A percentile compares a stretch with the other conserved stretches of the same genome.
Conservation (phyloP, 2,329 filamentous ascomycete species). For the Cladosporium sp. region DNA sequence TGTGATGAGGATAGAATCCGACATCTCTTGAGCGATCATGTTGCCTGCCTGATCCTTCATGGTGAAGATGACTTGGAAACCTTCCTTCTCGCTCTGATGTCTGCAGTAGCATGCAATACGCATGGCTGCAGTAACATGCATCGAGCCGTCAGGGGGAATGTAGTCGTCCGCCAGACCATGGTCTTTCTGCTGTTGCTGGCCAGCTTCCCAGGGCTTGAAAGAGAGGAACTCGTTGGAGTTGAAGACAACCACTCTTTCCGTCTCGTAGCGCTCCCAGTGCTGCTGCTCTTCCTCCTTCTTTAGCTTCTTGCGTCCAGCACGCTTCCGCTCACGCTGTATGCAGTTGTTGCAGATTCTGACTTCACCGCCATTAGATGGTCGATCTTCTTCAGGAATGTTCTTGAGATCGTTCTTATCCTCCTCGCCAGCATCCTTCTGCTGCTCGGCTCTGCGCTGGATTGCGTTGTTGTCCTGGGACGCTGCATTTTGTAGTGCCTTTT, state of each 20-base stretch:
- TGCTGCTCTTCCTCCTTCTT: conserved; percentile 93
- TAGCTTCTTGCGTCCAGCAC: conserved; percentile 87
- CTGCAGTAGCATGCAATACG: conserved; percentile 96
- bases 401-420: conserved; percentile 49
- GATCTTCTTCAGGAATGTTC: conserved; percentile 64
- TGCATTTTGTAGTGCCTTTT: conserved; percentile 68
- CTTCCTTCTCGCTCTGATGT: conserved; percentile 89
- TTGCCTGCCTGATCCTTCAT: conserved; percentile 78
- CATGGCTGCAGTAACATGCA: conserved; percentile 86
- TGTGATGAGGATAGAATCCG: conserved; percentile 91
- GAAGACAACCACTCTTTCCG: conserved; percentile 82
- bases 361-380: conserved; percentile 85
- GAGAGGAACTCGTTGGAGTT: conserved; percentile 87
- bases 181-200: conserved; percentile 32
- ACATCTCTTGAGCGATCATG: conserved; percentile 80
- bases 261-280: conserved; percentile 78
- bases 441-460: conserved; percentile 48
- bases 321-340: conserved; percentile 86
- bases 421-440: conserved; percentile 40
- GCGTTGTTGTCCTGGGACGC: conserved; percentile 46
- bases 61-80: conserved; percentile 93
- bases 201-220: conserved; percentile 63
- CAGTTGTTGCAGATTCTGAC: conserved; percentile 91
- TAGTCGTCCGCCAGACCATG: conserved; percentile 30
- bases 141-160: conserved; percentile 56